Evolutionary conservation across 2,329 filamentous ascomycete genomes (phyloP).

Genomic region (Hymenotorrendiella dingleyae): DNA sequence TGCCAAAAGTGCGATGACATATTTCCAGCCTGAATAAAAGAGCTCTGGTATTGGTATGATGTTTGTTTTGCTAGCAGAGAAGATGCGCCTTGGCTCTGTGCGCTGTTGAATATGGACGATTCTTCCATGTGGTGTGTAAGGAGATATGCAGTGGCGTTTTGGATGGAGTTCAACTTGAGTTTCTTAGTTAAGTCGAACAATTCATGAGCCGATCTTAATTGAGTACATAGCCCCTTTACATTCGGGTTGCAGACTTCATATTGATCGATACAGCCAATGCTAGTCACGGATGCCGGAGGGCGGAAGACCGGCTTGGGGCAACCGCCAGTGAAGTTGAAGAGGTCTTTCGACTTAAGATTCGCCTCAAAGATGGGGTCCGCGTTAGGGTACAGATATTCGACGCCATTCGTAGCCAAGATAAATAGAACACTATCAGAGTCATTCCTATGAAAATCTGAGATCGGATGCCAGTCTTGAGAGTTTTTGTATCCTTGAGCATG

Average conservation of each 20-base stretch:
- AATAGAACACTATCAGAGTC: neutral
- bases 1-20: neutral
- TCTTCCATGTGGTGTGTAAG: neutral
- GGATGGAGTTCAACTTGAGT: neutral
- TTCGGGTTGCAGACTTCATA: constrained; percentile 32
- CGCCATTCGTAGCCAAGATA: neutral
- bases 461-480: neutral
- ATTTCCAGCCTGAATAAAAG: neutral
- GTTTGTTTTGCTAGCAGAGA: neutral
- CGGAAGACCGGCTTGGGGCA: neutral
- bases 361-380: neutral
- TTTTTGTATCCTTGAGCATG: neutral
- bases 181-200: neutral
- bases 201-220: neutral
- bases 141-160: neutral
- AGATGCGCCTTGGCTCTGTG: neutral
- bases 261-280: constrained; percentile 31
- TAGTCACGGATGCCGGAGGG: constrained; percentile 3
- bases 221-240: neutral
- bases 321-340: no score
- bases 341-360: no score
- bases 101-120: constrained; percentile 1
- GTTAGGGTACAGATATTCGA: neutral
- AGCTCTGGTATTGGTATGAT: neutral
- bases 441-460: neutral